A percentile compares a stretch with the other conserved stretches of the same genome.
Conservation (phyloP, 495 filamentous ascomycete genomes). For the Talaromyces ruber region DNA sequence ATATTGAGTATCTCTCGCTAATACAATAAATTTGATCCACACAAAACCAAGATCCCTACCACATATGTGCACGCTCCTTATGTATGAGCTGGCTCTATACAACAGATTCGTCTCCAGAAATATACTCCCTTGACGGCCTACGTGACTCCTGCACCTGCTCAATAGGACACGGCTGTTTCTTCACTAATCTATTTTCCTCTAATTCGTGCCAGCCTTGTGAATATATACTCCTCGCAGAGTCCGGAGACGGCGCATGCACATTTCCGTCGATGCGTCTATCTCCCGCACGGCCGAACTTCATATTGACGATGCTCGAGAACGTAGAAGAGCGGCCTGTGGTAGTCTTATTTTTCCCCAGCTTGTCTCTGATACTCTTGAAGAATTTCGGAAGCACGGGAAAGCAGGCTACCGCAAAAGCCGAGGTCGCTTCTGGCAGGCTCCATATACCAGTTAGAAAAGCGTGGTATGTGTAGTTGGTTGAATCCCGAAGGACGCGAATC, state of each 20-base stretch:
- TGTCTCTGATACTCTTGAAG: background rate
- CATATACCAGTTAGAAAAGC: too few relatives aligned
- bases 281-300: background rate
- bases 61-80: background rate
- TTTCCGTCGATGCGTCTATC: background rate
- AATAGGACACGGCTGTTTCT: background rate
- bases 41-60: background rate
- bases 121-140: background rate
- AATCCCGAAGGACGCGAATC: too few relatives aligned
- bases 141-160: background rate
- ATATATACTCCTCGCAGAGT: background rate
- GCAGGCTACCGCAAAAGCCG: background rate
- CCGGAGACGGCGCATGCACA: background rate
- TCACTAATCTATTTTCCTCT: background rate
- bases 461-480: too few relatives aligned
- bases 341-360: background rate
- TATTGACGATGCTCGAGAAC: background rate
- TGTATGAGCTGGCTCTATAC: background rate
- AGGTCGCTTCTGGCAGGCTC: background rate
- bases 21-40: background rate
- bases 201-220: background rate
- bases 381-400: background rate
- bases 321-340: background rate
- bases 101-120: background rate
- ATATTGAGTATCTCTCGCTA: background rate